Base-by-base conservation (phyloP, 495 filamentous ascomycete species). In the Aspergillus funiculosus region DNA sequence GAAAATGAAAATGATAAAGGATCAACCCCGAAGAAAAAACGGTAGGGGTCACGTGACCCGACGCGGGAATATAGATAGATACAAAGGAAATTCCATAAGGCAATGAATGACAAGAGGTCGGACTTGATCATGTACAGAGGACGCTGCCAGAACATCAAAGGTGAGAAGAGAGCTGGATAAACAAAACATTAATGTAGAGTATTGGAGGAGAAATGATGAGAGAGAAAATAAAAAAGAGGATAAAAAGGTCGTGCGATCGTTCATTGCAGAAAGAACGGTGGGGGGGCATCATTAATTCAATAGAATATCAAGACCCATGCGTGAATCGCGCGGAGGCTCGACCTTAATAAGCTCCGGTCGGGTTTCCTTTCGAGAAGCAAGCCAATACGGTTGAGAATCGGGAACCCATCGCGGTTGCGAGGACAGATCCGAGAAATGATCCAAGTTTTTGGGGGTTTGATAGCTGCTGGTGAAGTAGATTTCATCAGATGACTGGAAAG, bases 221-320 rank as follows among this genome's bases (percentile, higher is more conserved):
- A 11, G 28, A 13, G 11, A 11, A 11, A 18, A 14, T 27, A 19
- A n/a, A 24, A 29, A 10, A 38, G 22, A 42, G 18, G 43, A 39
- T 50, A 61, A 34, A 53, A 50, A 30, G 50, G 31, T 61, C 52
- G 44, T 56, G 48, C 45, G 51, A 43, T 60, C 57, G 41, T 59
- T 46, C 24, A 38, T 22, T 46, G 38, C 18, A 34, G 14, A 21
- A 15, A 40, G n/a, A n/a, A n/a, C n/a, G n/a, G n/a, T n/a, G n/a
- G n/a, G n/a, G 32, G 31, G 17, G 11, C 39, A 29, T 51, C 26
- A 39, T 57, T 49, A 71, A 46, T 71, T 71, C 28, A 71, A 57
- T 36, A 71, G 44, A 18, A 56, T 67, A 47, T 62, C 53, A 15
- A 73, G 53, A 27, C 68, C 66, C 65, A 73, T 73, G 11, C 69